Percentiles rank a stretch among this genome's conserved stretches.
Evolutionary conservation across 495 filamentous ascomycete species (phyloP).

Genomic region (Pyrenula massariospora): DNA sequence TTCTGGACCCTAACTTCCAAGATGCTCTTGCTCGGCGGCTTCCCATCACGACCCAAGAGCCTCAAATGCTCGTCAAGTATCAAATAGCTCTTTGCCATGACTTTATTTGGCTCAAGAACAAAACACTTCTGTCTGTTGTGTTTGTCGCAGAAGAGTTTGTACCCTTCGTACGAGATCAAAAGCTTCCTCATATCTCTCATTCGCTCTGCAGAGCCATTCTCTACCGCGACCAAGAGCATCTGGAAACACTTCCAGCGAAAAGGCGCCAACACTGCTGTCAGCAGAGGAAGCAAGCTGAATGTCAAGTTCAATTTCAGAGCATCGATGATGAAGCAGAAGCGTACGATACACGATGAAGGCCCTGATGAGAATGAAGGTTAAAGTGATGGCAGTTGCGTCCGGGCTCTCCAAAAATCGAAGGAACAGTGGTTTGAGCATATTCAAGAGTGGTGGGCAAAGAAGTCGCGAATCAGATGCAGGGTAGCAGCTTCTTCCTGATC

Average conservation of each 20-base stretch:
- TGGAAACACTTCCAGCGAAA: constrained; percentile 52
- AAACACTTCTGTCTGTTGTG: constrained; percentile 30
- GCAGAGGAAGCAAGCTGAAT: too few species aligned
- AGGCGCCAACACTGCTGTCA: too few species aligned
- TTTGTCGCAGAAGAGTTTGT: constrained; percentile 29
- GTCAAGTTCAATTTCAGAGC: too few species aligned
- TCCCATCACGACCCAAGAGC: constrained; percentile 35
- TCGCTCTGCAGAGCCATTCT: constrained; percentile 36
- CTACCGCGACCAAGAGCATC: constrained; percentile 39
- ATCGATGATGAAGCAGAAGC: too few species aligned
- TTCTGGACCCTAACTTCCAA: constrained; percentile 38
- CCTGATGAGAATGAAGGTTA: too few species aligned
- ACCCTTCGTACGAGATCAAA: constrained; percentile 37
- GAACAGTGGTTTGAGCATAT: too few species aligned
- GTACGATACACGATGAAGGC: too few species aligned
- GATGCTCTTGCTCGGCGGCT: constrained; percentile 26
- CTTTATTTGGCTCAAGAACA: constrained; percentile 35
- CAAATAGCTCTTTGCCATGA: constrained; percentile 42
- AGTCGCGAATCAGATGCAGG: too few species aligned
- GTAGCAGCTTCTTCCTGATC: too few species aligned
- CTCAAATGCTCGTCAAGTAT: constrained; percentile 44
- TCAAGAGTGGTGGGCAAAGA: too few species aligned
- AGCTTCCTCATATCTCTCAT: constrained; percentile 34
- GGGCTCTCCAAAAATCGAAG: too few species aligned
- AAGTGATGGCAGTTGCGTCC: too few species aligned